Evolutionary conservation across 1,284 basidiomycete species (phyloP).

Genomic region (Chalciporus piperatoides): DNA sequence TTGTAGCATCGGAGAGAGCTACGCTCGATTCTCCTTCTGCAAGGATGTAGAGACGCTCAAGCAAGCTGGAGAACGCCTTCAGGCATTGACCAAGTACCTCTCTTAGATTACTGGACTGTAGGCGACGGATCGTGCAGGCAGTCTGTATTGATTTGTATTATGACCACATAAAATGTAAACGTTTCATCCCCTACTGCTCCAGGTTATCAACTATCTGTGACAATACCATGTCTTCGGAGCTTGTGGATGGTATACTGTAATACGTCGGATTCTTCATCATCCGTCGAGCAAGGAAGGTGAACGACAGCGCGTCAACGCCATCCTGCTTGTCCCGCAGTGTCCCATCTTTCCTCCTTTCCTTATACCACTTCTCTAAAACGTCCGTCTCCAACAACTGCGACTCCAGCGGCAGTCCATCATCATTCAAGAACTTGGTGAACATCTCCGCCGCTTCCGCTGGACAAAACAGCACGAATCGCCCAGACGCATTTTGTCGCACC

Average conservation of each 20-base stretch:
- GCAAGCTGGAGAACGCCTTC: slow-evolving; percentile 73
- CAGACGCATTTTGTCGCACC: slow-evolving; percentile 56
- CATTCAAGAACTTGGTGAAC: slow-evolving; percentile 76
- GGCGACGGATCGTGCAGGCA: no score
- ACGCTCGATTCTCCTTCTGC: slow-evolving; percentile 89
- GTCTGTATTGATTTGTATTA: neutral
- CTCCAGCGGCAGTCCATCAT: slow-evolving; percentile 88
- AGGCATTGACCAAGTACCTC: slow-evolving; percentile 70
- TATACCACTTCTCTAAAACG: slow-evolving; percentile 53
- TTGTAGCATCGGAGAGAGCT: slow-evolving; percentile 79
- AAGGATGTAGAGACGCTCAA: slow-evolving; percentile 84
- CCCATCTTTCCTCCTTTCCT: slow-evolving; percentile 37
- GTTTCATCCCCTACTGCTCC: slow-evolving; percentile 13
- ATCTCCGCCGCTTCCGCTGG: slow-evolving; percentile 79
- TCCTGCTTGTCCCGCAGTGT: slow-evolving; percentile 59
- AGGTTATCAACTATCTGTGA: slow-evolving; percentile 71
- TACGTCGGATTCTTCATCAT: slow-evolving; percentile 81
- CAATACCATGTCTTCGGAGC: slow-evolving; percentile 49
- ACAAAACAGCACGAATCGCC: slow-evolving; percentile 83
- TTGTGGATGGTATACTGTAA: slow-evolving; percentile 58
- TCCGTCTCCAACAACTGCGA: slow-evolving; percentile 65
- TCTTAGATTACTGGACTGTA: slow-evolving; percentile 13
- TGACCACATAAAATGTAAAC: neutral
- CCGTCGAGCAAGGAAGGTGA: slow-evolving; percentile 77
- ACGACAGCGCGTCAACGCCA: slow-evolving; percentile 72